phyloP scores from a whole-genome alignment of 75 land plant species.

The Pinus tabuliformis region DNA sequence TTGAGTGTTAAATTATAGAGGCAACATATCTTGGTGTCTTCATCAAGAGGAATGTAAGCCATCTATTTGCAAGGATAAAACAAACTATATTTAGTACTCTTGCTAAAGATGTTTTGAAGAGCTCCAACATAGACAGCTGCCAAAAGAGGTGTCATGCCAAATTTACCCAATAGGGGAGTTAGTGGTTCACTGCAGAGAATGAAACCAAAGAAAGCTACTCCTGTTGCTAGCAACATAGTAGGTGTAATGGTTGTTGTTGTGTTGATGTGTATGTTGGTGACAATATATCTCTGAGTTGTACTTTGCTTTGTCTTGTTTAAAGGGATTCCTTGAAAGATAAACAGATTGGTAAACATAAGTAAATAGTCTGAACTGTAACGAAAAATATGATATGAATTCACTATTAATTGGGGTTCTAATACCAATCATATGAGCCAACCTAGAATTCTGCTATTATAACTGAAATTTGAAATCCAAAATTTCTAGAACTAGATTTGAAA shows the following conservation, averaged over 20 bases:
- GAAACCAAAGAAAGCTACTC: conserved; percentile 93
- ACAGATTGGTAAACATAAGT: too few relatives aligned
- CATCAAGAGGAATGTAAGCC: conserved; percentile 99
- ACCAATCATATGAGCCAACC: too few relatives aligned
- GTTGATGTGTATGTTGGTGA: too few relatives aligned
- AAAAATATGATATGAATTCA: too few relatives aligned
- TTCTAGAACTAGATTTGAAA: too few relatives aligned
- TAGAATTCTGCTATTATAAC: too few relatives aligned
- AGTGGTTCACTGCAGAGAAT: conserved; percentile 82
- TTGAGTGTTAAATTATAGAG: background rate
- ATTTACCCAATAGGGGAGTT: conserved; percentile 57
- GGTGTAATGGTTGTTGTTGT: conserved; percentile 95
- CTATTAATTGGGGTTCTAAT: too few relatives aligned
- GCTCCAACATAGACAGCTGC: conserved; percentile 99
- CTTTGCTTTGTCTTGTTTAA: too few relatives aligned
- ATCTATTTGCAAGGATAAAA: conserved; percentile 99
- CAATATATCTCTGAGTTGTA: too few relatives aligned
- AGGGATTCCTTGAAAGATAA: too few relatives aligned
- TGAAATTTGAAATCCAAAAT: too few relatives aligned
- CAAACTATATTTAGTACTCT: conserved; percentile 97
- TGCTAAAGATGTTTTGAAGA: conserved; percentile 96
- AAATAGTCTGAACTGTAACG: too few relatives aligned
- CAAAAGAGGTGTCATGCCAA: conserved; percentile 92
- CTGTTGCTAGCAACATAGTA: conserved; percentile 84
- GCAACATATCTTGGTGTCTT: conserved; percentile 87